phyloP scores from a whole-genome alignment of 2,329 filamentous ascomycete species.

The Apiospora sp. region DNA sequence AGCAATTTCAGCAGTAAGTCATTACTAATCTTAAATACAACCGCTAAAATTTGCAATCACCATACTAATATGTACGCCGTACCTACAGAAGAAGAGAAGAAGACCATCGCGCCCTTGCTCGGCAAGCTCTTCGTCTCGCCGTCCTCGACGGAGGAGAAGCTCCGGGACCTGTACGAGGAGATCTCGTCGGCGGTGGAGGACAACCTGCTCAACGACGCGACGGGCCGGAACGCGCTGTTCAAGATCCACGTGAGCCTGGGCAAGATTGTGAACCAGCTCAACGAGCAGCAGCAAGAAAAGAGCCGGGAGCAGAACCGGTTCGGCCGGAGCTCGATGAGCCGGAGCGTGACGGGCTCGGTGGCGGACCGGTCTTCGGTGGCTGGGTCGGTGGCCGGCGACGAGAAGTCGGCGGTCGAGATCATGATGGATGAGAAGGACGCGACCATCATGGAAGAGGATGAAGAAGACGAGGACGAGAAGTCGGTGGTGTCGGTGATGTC shows the following conservation, averaged over 20 bases:
- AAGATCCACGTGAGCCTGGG: constrained; percentile 73
- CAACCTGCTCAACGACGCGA: constrained; percentile 65
- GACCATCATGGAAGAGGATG: constrained; percentile 53
- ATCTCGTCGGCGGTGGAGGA: constrained; percentile 70
- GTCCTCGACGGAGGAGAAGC: constrained; percentile 65
- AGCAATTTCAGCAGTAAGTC: constrained; percentile 72
- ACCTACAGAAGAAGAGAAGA: constrained; percentile 83
- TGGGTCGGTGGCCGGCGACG: constrained; percentile 37
- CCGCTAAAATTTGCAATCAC: background rate
- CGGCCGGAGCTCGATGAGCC: constrained; percentile 40
- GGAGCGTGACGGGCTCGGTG: constrained; percentile 39
- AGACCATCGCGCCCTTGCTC: constrained; percentile 78
- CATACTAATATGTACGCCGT: background rate
- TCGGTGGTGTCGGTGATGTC: background rate
- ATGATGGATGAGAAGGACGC: constrained; percentile 43
- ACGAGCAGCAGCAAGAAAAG: constrained; percentile 33
- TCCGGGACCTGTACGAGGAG: constrained; percentile 64
- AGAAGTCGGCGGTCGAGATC: constrained; percentile 35
- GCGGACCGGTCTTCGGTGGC: constrained; percentile 33
- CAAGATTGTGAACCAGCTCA: constrained; percentile 70
- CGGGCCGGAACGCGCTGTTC: constrained; percentile 69
- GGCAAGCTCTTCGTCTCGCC: constrained; percentile 83
- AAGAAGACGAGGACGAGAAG: constrained; percentile 32
- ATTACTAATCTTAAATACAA: background rate
- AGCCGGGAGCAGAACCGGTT: constrained; percentile 30